Evolutionary conservation across 306 rosid genomes (phyloP).

Genomic region (Prosopis cineraria): DNA sequence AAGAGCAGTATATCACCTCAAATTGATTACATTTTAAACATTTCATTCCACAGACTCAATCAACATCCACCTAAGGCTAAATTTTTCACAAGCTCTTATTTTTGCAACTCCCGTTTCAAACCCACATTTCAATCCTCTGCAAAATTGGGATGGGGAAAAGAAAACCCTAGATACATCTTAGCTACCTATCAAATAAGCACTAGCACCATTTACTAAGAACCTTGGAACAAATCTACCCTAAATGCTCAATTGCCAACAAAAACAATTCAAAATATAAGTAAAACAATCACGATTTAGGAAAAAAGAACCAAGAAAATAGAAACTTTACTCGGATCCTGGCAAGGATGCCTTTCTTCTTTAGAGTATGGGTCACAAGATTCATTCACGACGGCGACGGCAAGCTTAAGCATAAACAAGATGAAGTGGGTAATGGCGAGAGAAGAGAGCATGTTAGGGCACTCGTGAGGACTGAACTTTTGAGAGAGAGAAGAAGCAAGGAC

Average conservation of each 20-base stretch:
- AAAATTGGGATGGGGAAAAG: not conserved
- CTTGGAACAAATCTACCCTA: not conserved
- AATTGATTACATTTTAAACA: conserved; percentile 4
- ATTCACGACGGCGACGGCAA: no score
- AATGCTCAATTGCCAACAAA: not conserved
- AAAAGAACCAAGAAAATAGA: not conserved
- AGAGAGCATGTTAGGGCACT: no score
- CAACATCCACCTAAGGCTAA: not conserved
- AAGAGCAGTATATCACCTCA: not conserved
- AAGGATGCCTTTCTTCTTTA: conserved; percentile 98
- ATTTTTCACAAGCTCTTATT: not conserved
- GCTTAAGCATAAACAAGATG: no score
- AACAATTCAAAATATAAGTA: not conserved
- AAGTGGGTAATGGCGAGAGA: no score
- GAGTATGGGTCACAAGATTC: conserved; percentile 94
- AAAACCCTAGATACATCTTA: conserved; percentile 29
- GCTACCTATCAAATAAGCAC: conserved; percentile 9
- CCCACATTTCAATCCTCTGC: not conserved
- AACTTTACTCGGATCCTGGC: conserved; percentile 96
- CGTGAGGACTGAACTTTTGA: no score
- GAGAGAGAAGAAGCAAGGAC: no score
- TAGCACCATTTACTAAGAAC: not conserved
- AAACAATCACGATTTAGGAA: not conserved
- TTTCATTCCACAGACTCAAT: not conserved
- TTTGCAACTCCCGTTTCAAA: not conserved